phyloP scores from a whole-genome alignment of 805 yeast genomes.

The Kockiozyma suomiensis region DNA sequence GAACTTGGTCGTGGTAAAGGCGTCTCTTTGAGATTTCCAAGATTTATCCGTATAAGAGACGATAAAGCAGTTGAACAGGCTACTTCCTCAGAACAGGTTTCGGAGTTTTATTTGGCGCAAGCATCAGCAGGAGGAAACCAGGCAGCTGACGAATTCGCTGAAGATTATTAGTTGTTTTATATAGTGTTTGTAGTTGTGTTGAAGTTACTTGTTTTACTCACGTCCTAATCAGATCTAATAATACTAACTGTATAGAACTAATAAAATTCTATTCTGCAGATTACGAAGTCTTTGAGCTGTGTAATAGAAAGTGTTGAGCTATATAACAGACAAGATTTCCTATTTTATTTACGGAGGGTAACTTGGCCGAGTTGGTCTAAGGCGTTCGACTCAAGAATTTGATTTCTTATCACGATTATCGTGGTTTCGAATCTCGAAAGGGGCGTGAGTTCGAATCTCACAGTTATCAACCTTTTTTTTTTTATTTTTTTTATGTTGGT shows the following conservation, averaged over 20 bases:
- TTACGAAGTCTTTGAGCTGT: neutral
- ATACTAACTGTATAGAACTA: no score
- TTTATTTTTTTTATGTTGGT: neutral
- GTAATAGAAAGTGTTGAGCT: neutral
- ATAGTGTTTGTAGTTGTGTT: neutral
- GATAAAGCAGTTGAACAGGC: conserved; percentile 87
- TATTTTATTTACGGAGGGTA: conserved; percentile 13
- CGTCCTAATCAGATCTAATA: no score
- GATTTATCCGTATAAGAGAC: conserved; percentile 80
- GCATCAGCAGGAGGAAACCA: conserved; percentile 19
- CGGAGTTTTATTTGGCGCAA: conserved; percentile 81
- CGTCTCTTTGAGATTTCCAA: conserved; percentile 82
- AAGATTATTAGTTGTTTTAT: neutral
- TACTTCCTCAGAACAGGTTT: conserved; percentile 78
- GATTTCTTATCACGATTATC: conserved; percentile 22
- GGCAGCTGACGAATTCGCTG: conserved; percentile 15
- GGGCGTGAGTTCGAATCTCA: conserved; percentile 36
- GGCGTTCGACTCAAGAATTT: conserved; percentile 35
- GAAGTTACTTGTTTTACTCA: no score
- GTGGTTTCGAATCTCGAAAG: conserved; percentile 36
- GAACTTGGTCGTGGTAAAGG: conserved; percentile 68
- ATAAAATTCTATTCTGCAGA: no score
- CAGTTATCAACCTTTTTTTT: conserved; percentile 29
- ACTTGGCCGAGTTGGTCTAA: conserved; percentile 35
- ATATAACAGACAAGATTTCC: neutral